phyloP scores from a whole-genome alignment of 2,329 filamentous ascomycete genomes.

The Penicillium sp. region DNA sequence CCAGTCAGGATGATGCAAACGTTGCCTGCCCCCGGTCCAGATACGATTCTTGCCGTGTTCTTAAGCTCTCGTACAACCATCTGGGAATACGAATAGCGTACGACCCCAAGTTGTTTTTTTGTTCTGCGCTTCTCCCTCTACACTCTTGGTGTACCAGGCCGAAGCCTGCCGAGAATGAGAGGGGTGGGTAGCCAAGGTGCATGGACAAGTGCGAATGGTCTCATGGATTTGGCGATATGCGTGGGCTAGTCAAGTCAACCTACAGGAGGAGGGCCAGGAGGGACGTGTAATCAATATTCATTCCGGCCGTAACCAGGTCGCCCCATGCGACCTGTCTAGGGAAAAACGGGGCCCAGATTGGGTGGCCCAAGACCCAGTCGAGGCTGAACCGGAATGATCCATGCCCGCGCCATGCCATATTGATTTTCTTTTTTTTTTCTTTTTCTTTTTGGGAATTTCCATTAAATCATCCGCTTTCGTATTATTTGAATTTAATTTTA shows the following conservation, averaged over 20 bases:
- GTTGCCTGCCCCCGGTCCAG: conserved; percentile 10
- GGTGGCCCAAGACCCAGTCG: conserved; percentile 14
- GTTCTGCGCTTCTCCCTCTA: not conserved
- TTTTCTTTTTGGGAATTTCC: not conserved
- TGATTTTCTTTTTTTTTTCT: not conserved
- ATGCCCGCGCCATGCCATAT: conserved; percentile 5
- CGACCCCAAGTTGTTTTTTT: not conserved
- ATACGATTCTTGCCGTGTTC: conserved; percentile 3
- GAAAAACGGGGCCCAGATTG: conserved; percentile 24
- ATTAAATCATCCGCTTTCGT: not conserved
- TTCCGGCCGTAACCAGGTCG: not conserved
- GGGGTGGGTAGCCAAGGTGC: not conserved
- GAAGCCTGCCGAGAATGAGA: not conserved
- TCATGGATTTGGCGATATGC: not conserved
- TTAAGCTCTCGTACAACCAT: conserved; percentile 1
- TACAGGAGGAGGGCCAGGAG: not conserved
- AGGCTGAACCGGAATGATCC: conserved; percentile 24
- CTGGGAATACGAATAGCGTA: conserved; percentile 1
- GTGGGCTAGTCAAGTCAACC: not conserved
- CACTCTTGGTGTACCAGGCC: not conserved
- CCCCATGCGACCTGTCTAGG: conserved; percentile 6
- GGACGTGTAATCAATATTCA: not conserved
- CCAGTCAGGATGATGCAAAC: conserved; percentile 18
- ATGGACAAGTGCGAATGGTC: not conserved
- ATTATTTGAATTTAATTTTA: conserved; percentile 2